Evolutionary conservation across 176 grass and related monocot genomes (phyloP).

Genomic region (Sorghum bicolor): DNA sequence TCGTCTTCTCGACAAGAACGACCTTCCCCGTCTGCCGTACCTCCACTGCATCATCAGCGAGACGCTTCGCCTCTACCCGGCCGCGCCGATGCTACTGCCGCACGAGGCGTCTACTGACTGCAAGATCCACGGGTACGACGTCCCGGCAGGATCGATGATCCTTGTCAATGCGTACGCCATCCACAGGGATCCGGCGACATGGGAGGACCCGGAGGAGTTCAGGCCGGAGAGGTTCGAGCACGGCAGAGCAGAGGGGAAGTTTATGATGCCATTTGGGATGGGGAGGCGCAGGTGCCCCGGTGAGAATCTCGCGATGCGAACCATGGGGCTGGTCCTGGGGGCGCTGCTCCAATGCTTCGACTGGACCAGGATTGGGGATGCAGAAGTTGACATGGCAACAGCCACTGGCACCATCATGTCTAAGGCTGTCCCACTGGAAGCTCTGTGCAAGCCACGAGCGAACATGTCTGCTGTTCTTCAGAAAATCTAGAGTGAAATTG

Average conservation of each 20-base stretch:
- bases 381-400: neutral
- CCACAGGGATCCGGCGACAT: constrained; percentile 29
- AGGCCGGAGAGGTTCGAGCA: constrained; percentile 42
- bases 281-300: constrained; percentile 44
- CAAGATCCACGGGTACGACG: constrained; percentile 39
- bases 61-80: constrained; percentile 48
- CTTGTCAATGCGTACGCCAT: constrained; percentile 48
- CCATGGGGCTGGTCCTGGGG: constrained; percentile 23
- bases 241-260: neutral
- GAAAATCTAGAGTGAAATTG: neutral
- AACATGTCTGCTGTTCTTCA: neutral
- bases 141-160: constrained; percentile 40
- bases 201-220: constrained; percentile 38
- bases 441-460: constrained; percentile 13
- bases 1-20: constrained; percentile 35
- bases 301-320: constrained; percentile 39
- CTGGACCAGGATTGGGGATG: constrained; percentile 1
- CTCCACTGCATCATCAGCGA: constrained; percentile 43
- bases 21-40: constrained; percentile 46
- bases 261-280: constrained; percentile 46
- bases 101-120: constrained; percentile 42
- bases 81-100: constrained; percentile 23
- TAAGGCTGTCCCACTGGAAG: constrained; percentile 2
- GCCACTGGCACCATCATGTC: neutral
- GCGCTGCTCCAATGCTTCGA: constrained; percentile 37